Conservation (phyloP, 805 yeast genomes). For the Candida germanica region DNA sequence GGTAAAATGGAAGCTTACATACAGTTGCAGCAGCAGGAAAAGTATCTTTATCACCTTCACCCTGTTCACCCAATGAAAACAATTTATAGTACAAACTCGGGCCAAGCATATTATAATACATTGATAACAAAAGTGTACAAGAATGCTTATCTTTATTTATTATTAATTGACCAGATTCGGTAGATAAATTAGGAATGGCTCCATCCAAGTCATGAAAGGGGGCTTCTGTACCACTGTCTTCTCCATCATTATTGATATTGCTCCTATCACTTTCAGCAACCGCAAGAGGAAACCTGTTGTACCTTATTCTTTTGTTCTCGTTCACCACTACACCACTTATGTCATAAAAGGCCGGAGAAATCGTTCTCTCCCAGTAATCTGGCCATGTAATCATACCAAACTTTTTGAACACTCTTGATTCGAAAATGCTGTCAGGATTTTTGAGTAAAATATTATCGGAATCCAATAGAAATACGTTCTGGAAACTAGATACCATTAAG, state of each 20-base stretch:
- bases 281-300: constrained; percentile 23
- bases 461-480: constrained; percentile 31
- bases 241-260: constrained; percentile 7
- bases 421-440: constrained; percentile 30
- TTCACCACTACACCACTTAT: constrained; percentile 31
- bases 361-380: constrained; percentile 40
- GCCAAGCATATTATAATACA: constrained; percentile 66
- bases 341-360: constrained; percentile 34
- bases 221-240: constrained; percentile 16
- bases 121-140: constrained; percentile 52
- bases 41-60: constrained; percentile 39
- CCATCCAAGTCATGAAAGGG: constrained; percentile 67
- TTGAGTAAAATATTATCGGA: constrained; percentile 31
- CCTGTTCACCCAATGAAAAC: constrained; percentile 51
- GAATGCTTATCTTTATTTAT: constrained; percentile 58
- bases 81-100: constrained; percentile 58
- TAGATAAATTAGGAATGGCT: constrained; percentile 64
- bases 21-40: constrained; percentile 35
- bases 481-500: constrained; percentile 31
- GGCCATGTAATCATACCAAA: constrained; percentile 43
- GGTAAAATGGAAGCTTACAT: constrained; percentile 34
- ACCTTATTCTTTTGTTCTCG: constrained; percentile 26
- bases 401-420: constrained; percentile 25
- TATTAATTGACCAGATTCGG: constrained; percentile 68
- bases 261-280: constrained; percentile 10